Percentiles rank a stretch among this genome's conserved stretches.
Evolutionary conservation across 768 basidiomycete species (phyloP).

Genomic region (Pleurotus sapidus): DNA sequence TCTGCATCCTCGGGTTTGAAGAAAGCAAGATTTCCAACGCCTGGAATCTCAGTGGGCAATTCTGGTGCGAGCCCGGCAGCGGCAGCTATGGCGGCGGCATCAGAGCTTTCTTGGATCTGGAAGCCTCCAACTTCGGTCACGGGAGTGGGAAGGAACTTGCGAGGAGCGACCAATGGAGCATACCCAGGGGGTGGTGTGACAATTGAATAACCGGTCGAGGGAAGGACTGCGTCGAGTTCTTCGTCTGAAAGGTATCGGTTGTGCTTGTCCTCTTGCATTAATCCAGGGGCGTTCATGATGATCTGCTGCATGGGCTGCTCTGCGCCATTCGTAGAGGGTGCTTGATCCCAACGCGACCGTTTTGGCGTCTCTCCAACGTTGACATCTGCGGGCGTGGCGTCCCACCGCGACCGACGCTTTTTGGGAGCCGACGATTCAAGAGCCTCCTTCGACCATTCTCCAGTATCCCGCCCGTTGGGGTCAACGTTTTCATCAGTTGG

Average conservation of each 20-base stretch:
- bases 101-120: constrained; percentile 95
- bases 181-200: constrained; percentile 95
- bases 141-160: constrained; percentile 57
- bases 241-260: constrained; percentile 96
- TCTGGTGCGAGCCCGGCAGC: constrained; percentile 93
- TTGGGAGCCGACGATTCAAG: constrained; percentile 75
- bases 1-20: constrained; percentile 98
- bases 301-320: constrained; percentile 76
- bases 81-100: constrained; percentile 83
- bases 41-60: constrained; percentile 95
- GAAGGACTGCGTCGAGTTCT: constrained; percentile 90
- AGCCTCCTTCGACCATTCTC: constrained; percentile 77
- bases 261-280: constrained; percentile 93
- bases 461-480: constrained; percentile 53
- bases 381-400: constrained; percentile 83
- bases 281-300: constrained; percentile 84
- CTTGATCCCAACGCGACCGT: constrained; percentile 96
- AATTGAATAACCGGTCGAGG: constrained; percentile 82
- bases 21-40: constrained; percentile 95
- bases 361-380: constrained; percentile 68
- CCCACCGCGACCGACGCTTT: constrained; percentile 95
- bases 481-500: constrained; percentile 63
- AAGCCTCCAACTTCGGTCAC: constrained; percentile 75
- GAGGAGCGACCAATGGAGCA: constrained; percentile 68
- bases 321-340: constrained; percentile 52